Evolutionary conservation across 1,139 yeast genomes (phyloP).

Genomic region (Blastobotrys proliferans): DNA sequence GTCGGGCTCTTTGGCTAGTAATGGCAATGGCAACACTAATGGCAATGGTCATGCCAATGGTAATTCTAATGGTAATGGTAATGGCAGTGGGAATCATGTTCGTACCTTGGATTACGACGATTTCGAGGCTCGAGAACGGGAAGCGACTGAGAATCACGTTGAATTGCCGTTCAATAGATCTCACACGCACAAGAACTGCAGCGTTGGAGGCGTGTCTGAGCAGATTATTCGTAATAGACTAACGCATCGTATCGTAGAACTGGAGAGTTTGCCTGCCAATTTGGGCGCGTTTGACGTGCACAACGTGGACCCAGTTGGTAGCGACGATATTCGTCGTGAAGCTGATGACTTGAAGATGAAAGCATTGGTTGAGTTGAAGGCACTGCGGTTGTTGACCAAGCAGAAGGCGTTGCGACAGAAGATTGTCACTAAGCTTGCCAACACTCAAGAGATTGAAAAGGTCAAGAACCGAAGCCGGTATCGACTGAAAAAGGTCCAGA

Average conservation of each 20-base stretch:
- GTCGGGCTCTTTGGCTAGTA: neutral
- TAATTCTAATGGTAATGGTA: neutral
- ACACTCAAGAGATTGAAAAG: conserved; percentile 28
- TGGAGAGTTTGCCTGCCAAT: conserved; percentile 74
- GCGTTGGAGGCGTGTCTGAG: conserved; percentile 34
- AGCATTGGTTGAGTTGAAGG: conserved; percentile 77
- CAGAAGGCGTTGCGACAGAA: conserved; percentile 83
- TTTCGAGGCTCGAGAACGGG: conserved; percentile 6
- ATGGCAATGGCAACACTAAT: neutral
- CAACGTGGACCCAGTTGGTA: conserved; percentile 33
- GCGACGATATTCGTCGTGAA: conserved; percentile 46
- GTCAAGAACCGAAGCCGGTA: conserved; percentile 28
- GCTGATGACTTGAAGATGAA: conserved; percentile 47
- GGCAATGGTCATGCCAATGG: conserved; percentile 4
- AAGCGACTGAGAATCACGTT: no score
- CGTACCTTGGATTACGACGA: neutral
- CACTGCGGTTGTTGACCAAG: conserved; percentile 70
- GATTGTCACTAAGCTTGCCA: conserved; percentile 60
- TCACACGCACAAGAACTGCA: conserved; percentile 5
- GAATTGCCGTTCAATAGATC: neutral
- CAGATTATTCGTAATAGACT: conserved; percentile 42
- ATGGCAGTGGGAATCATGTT: neutral
- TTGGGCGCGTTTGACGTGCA: conserved; percentile 55
- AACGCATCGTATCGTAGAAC: conserved; percentile 64
- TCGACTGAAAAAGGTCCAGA: conserved; percentile 56